Percentiles rank a stretch among this genome's conserved stretches.
Conservation (phyloP, 2,329 filamentous ascomycete genomes). For the Colletotrichum sp. region DNA sequence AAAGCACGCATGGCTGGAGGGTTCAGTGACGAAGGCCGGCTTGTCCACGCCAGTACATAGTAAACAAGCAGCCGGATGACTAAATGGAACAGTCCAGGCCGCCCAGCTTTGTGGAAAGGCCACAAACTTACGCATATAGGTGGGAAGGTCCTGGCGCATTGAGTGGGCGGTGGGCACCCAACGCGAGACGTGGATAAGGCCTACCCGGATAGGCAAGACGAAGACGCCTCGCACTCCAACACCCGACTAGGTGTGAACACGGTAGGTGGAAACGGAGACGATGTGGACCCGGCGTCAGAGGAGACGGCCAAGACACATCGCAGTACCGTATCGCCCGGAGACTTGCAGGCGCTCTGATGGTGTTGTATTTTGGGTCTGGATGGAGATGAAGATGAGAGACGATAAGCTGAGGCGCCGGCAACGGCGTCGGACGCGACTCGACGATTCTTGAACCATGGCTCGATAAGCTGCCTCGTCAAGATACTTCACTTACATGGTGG, state of each 20-base stretch:
- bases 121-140: not conserved
- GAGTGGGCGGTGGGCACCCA: not conserved
- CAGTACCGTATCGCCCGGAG: not conserved
- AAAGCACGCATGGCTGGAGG: not conserved
- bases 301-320: not conserved
- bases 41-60: not conserved
- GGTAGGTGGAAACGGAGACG: not conserved
- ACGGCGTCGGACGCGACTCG: not conserved
- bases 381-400: not conserved
- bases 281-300: not conserved
- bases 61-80: not conserved
- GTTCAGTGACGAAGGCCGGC: not conserved
- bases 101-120: not conserved
- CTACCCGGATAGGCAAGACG: not conserved
- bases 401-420: not conserved
- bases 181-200: not conserved
- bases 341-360: not conserved
- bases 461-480: not conserved
- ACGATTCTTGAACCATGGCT: not conserved
- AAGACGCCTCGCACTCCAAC: not conserved
- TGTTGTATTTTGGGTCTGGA: not conserved
- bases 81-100: slow-evolving; percentile 20
- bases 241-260: not conserved
- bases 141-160: not conserved
- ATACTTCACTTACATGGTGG: not conserved